Evolutionary conservation across 177 flowering plant species (phyloP).

Genomic region (Telopea speciosissima): DNA sequence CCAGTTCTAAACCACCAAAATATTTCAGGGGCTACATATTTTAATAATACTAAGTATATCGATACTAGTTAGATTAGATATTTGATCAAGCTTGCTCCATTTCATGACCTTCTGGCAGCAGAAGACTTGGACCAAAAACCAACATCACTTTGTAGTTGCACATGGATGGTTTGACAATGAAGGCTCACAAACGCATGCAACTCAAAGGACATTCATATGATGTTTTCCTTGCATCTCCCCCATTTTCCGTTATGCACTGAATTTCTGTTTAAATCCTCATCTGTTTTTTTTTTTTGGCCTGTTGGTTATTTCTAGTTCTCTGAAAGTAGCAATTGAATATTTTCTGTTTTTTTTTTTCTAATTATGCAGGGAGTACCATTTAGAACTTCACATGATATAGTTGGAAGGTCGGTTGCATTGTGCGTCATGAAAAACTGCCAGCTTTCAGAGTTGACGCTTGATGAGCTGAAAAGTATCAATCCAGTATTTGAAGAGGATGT

Average conservation of each 20-base stretch:
- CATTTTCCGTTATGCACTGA: neutral
- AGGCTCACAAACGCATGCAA: neutral
- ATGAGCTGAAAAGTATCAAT: conserved; percentile 46
- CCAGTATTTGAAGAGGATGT: conserved; percentile 74
- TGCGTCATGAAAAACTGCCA: conserved; percentile 60
- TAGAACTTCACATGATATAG: conserved; percentile 92
- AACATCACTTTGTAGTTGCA: neutral
- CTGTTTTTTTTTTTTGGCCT: neutral
- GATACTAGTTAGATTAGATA: no score
- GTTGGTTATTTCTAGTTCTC: neutral
- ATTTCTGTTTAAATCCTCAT: neutral
- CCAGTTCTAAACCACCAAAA: no score
- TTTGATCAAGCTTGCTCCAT: no score
- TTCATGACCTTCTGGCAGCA: no score
- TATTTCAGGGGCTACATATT: no score
- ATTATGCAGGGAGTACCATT: conserved; percentile 81
- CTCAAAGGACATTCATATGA: no score
- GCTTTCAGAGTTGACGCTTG: conserved; percentile 65
- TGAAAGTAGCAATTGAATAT: conserved; percentile 1
- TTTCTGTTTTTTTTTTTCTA: neutral
- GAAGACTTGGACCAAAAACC: neutral
- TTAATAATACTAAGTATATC: no score
- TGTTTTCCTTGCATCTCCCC: neutral
- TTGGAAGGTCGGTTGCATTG: conserved; percentile 77
- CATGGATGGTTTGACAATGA: neutral